Base-by-base conservation (phyloP, 495 filamentous ascomycete genomes). In the Parathielavia hyrcaniae region DNA sequence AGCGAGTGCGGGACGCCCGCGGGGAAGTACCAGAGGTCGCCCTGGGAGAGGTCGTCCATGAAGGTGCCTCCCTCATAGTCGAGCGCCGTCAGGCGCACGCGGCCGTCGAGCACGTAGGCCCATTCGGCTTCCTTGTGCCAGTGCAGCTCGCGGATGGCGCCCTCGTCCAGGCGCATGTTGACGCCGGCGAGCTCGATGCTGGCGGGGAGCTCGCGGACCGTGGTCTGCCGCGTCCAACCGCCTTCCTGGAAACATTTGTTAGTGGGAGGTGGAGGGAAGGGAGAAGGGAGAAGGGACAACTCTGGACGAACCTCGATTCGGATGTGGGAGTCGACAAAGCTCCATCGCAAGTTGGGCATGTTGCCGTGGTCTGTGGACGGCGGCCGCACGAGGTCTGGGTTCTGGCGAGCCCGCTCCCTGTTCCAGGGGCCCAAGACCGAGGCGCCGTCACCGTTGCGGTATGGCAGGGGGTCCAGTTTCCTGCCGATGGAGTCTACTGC, bases 11-110 rank as follows among this genome's bases (percentile, higher is more conserved):
- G 85, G 41, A 86, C 78, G 12, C 86, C 86, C 26, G 79, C 77
- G n/a, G 85, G 85, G 70, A 87, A 89, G 64, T 87, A 89, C 86
- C 85, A 89, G 2, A 88, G 71, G 65, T 89, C 85, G 14, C 86
- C 86, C 55, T 80, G 80, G 56, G 81, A 74, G n/a, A 87, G 71
- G 63, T 87, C 85, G 58, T 87, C 85, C 53, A 86, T 80, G 64
- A 86, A 87, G 62, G 77, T 83, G 23, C 79, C 84, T 9, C 85
- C 85, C 53, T 87, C 82, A 50, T 81, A 77, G 70, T 89, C 85
- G 9, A 89, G 72, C 5, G 81, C 86, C 5, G 83, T 86, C 23
- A 86, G 76, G 17, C 81, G 79, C 41, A 84, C 81, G 50, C 71
- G 64, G 50, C 83, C 83, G 46, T 81, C 76, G 3, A 86, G 77